Evolutionary conservation across 257 asterid genomes (phyloP).

Genomic region (Fraxinus americana): DNA sequence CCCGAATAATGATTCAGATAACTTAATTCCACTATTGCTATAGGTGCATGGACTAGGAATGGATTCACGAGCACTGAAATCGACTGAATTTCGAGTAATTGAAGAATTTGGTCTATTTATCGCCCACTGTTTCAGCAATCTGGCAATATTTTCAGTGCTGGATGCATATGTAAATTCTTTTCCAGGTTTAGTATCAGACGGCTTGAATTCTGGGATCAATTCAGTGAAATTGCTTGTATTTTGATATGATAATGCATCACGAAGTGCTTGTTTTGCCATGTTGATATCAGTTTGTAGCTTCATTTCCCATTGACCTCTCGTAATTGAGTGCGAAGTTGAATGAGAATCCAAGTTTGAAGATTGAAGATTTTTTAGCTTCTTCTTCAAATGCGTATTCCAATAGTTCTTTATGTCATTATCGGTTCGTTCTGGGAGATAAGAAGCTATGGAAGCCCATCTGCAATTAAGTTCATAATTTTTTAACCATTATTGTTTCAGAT

Average conservation of each 20-base stretch:
- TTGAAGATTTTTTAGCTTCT: constrained; percentile 64
- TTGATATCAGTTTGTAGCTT: constrained; percentile 73
- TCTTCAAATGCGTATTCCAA: constrained; percentile 95
- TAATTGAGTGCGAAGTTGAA: constrained; percentile 38
- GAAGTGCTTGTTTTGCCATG: constrained; percentile 90
- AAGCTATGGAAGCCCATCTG: constrained; percentile 99
- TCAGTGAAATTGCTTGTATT: constrained; percentile 17
- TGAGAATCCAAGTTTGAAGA: constrained; percentile 20
- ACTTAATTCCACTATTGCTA: constrained; percentile 41
- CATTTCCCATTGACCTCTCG: constrained; percentile 91
- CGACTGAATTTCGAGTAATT: constrained; percentile 43
- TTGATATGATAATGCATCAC: constrained; percentile 63
- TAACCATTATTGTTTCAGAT: background rate
- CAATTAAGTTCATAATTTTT: background rate
- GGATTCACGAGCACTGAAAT: constrained; percentile 36
- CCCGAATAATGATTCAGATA: constrained; percentile 58
- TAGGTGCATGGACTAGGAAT: constrained; percentile 29
- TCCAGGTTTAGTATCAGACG: constrained; percentile 5
- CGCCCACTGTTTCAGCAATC: constrained; percentile 69
- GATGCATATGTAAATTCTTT: constrained; percentile 58
- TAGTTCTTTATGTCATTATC: constrained; percentile 91
- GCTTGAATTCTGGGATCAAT: constrained; percentile 9
- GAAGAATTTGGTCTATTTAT: constrained; percentile 41
- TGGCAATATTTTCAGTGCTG: constrained; percentile 77
- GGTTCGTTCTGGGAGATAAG: constrained; percentile 93